Evolutionary conservation across 345 rosid genomes (phyloP), one percentile per base, ranked within the genome.

Genomic region (Pugionium dolabratum): DNA sequence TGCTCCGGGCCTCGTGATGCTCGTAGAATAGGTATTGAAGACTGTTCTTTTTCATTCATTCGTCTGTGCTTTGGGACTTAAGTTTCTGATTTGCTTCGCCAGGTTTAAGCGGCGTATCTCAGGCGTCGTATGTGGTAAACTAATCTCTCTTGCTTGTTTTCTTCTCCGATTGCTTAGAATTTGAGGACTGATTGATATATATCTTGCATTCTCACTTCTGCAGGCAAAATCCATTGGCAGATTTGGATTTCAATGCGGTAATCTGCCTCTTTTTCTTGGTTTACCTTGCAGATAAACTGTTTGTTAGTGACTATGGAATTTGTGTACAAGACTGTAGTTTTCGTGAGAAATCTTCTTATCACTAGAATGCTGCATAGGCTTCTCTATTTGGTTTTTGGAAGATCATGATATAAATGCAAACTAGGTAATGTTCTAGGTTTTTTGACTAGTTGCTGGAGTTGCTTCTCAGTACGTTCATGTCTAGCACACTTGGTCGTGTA

Each of bases 221-320:
- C 78, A 92, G 98, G 86, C 82, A 4, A 89, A 87, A 71, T 71
- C 85, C 10, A 73, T 79, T 3, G 89, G 83, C 42, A 87, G 75
- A 59, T 66, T 72, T 60, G 73, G 93, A 54, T 79, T 80, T 52
- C 92, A 83, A 45, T 87, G 91, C 41, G 96, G 96, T 89, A 84
- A 85, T 64, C 34, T 59, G 54, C 64, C 54, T 41, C 30, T 35
- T 47, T 27, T 7, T 9, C 6, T 56, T 32, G 9, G 31, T 54
- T 35, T 32, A 39, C 40, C 41, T 2, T 2, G 31, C 29, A 25
- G 45, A 43, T 26, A 36, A 28, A 43, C 18, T 18, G 18, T 18
- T 48, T 34, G 0, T 48, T 4, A 25, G 25, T 54, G 49, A 39
- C 59, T 40, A 39, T n/a, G 33, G 25, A 50, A 31, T 32, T 52